Base-by-base conservation (phyloP, 192 early-diverging fungal species). In the Umbelopsis sp. region DNA sequence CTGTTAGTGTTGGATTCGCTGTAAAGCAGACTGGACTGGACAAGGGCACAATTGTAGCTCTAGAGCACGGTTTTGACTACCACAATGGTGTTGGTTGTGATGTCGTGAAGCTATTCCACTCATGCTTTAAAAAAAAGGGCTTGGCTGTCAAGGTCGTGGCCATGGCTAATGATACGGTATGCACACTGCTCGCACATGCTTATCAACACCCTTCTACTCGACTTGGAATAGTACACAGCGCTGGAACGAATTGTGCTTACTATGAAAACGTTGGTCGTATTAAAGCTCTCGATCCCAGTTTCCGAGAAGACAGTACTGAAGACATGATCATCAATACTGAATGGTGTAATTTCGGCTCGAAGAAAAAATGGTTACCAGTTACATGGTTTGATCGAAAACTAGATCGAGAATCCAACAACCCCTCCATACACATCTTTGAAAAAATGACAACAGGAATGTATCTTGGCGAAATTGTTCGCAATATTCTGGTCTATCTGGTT, bases 391-490 rank as follows among this genome's bases (percentile, higher is more conserved):
- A 98, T 81, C 84, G 85, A 69, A 82, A 85, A 51, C 81, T 95
- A 45, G 94, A 97, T 80, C 84, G 88, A 25, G 87, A 89, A 64
- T 92, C 93, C 20, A 85, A 85, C 68, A 94, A 96, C 81, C 88
- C 87, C 35, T 82, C 88, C 18, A 71, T 90, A 49, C 94, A 95
- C 77, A 84, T 89, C 44, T 97, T 93, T 77, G 95, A 97, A 78
- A 98, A 98, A 78, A 90, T 95, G 87, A 93, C 95, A 27, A 92
- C 93, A 27, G 94, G 94, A 30, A 88, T 95, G 82, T 98, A 96
- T 72, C 80, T 98, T 23, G 96, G 96, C 49, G 96, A 98, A 71
- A 82, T 98, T 22, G 82, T 84, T 0, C 89, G 96, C 21, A 86
- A 89, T 37, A 85, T 92, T 53, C 61, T 96, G 12, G 70, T 94